These are phyloP conservation scores for Debaryomyces nepalensis DNA, from an alignment of 1,139 yeast species.

Conservation along the genomic window DNA sequence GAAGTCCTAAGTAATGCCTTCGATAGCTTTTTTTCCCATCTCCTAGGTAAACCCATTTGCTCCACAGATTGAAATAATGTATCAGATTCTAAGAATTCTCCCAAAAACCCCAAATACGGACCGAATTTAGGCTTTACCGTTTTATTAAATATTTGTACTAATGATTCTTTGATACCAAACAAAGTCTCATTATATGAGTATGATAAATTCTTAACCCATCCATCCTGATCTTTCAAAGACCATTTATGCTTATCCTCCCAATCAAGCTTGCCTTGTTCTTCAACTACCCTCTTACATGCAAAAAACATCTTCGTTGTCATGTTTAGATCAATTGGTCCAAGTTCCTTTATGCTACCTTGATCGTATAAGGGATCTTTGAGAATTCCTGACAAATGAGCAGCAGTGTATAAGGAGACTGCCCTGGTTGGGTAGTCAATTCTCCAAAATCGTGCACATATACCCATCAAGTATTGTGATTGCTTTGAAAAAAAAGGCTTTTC, in stretches of 20 bases:
- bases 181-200: constrained; percentile 54
- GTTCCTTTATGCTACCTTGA: constrained; percentile 24
- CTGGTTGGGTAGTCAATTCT: constrained; percentile 57
- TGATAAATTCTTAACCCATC: constrained; percentile 55
- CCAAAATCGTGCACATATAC: constrained; percentile 62
- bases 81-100: constrained; percentile 56
- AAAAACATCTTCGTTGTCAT: constrained; percentile 34
- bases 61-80: constrained; percentile 42
- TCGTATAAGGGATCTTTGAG: constrained; percentile 37
- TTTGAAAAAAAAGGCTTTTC: constrained; percentile 39
- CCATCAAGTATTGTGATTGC: constrained; percentile 45
- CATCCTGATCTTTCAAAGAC: constrained; percentile 55
- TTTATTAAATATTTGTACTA: constrained; percentile 52
- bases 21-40: constrained; percentile 57
- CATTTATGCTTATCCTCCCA: constrained; percentile 46
- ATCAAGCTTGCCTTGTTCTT: constrained; percentile 36
- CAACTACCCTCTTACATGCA: constrained; percentile 33
- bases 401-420: constrained; percentile 57
- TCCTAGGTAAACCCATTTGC: constrained; percentile 44
- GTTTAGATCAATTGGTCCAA: constrained; percentile 37
- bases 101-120: constrained; percentile 55
- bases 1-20: constrained; percentile 56
- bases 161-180: constrained; percentile 47
- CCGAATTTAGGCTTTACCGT: constrained; percentile 65
- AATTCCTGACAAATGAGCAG: constrained; percentile 50